Evolutionary conservation across 805 yeast genomes (phyloP), one percentile per base, ranked within the genome.

Genomic region (Wickerhamomyces chaumierensis): DNA sequence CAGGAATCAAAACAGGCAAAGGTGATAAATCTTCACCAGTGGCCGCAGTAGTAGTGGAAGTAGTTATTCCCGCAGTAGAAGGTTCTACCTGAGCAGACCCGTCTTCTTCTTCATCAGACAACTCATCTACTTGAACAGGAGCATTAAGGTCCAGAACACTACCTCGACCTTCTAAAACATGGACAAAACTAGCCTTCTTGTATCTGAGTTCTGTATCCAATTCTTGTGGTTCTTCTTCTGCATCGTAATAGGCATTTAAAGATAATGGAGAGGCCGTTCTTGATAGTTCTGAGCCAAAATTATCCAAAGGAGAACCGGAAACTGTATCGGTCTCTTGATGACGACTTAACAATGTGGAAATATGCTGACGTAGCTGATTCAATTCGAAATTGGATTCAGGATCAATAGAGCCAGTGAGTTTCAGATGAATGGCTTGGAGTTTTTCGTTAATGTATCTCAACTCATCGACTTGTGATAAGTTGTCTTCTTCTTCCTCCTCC

Each of bases 191-290:
- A 29, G 46, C 53, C 12, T 42, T 17, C 3, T 45, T 31, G 8
- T 38, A 40, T 11, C n/a, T n/a, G n/a, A n/a, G n/a, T n/a, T n/a
- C n/a, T n/a, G n/a, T n/a, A n/a, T n/a, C n/a, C n/a, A n/a, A n/a
- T n/a, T n/a, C n/a, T n/a, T 49, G 51, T 8, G 45, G 46, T 66
- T 81, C 90, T 36, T 43, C 48, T 13, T 68, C 68, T 1, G 94
- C 94, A 60, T 84, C 94, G 50, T 58, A 76, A 48, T 68, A 77
- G 37, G 74, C 78, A 34, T 70, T 73, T 3, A 71, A 66, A 18
- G 70, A 59, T 3, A 71, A 51, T 4, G 71, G 62, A 5, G 38
- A 42, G 2, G 61, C 33, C 28, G 18, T 35, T 17, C 29, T 25
- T 25, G 29, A 25, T 13, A 25, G 12, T 25, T 25, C 29, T 4